Base-by-base conservation (phyloP, 176 grass and related monocot genomes). In the Rhipidocladum racemiflorum region DNA sequence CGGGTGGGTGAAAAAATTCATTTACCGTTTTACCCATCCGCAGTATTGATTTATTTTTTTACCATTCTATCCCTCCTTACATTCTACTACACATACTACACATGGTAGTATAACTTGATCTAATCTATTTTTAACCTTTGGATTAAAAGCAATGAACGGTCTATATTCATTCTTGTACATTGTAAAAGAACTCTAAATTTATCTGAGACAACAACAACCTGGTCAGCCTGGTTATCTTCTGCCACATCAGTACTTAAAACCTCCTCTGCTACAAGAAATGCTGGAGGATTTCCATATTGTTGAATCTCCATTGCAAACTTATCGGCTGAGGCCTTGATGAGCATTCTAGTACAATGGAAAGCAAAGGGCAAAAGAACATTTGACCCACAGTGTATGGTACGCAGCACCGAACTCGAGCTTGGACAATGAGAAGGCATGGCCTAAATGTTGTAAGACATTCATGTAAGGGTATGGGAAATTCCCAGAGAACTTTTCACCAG, bases 261-360 rank as follows among this genome's bases (percentile, higher is more conserved):
- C 46, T 90, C 89, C 68, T 92, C 79, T 30, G 15, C n/a, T 14
- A 25, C 75, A 80, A 84, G 89, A 81, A 88, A 92, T 27, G 83
- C 75, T 15, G 86, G 90, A 32, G 86, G 88, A 85, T 91, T 87
- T 72, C 92, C 92, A 67, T 82, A 91, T 36, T 88, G 74, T 13
- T 87, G 20, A 1, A 83, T 87, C 55, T 94, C 90, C 69, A 85
- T 62, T 3, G 51, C 45, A 66, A 96, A 88, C 68, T 96, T 96
- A 72, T 92, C 93, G 1, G 93, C 90, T 0, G 88, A 92, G 35
- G 86, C 93, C 76, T 96, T 96, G 43, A 96, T 96, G 20, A 90
- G 90, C 93, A 95, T 95, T 68, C 93, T 88, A n/a, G 93, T 92
- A 66, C 88, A 92, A 48, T 96, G 90, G 59, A 96, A 92, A 76